These are phyloP conservation scores for Corchorus olitorius DNA, from an alignment of 345 rosid species.

Conservation along the genomic window DNA sequence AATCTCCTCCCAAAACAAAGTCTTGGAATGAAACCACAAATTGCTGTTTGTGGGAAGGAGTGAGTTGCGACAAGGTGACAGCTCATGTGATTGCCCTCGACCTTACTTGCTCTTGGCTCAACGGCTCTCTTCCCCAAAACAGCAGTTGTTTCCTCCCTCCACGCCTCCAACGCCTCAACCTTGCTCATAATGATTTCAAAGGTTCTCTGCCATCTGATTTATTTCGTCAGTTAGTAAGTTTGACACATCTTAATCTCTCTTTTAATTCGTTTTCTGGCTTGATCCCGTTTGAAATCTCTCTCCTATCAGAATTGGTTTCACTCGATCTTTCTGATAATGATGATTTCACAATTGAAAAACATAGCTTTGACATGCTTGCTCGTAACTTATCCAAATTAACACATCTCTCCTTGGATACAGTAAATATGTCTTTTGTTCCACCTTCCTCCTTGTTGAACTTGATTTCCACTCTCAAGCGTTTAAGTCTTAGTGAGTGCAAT, in stretches of 20 bases:
- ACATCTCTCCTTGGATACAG: background rate
- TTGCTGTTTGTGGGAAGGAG: too few relatives aligned
- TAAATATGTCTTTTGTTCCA: background rate
- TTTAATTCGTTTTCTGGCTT: slow-evolving; percentile 1
- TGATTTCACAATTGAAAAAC: background rate
- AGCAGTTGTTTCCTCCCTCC: too few relatives aligned
- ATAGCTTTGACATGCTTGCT: background rate
- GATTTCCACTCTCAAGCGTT: background rate
- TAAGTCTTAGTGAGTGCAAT: rapidly evolving
- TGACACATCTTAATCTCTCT: background rate
- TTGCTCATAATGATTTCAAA: too few relatives aligned
- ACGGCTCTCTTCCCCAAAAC: too few relatives aligned
- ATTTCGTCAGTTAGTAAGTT: too few relatives aligned
- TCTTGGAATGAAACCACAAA: too few relatives aligned
- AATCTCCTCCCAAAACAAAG: too few relatives aligned
- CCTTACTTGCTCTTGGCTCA: too few relatives aligned
- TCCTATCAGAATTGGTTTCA: slow-evolving; percentile 5
- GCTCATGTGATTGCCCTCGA: too few relatives aligned
- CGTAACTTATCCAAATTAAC: slow-evolving; percentile 13
- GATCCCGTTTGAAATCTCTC: slow-evolving; percentile 14
- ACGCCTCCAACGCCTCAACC: too few relatives aligned
- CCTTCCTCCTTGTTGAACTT: slow-evolving; percentile 8
- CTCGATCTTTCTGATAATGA: background rate
- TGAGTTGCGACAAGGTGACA: too few relatives aligned
- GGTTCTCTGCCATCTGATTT: too few relatives aligned